Conservation (phyloP, 371 early-diverging fungal genomes). For the Saksenaea vasiformis region DNA sequence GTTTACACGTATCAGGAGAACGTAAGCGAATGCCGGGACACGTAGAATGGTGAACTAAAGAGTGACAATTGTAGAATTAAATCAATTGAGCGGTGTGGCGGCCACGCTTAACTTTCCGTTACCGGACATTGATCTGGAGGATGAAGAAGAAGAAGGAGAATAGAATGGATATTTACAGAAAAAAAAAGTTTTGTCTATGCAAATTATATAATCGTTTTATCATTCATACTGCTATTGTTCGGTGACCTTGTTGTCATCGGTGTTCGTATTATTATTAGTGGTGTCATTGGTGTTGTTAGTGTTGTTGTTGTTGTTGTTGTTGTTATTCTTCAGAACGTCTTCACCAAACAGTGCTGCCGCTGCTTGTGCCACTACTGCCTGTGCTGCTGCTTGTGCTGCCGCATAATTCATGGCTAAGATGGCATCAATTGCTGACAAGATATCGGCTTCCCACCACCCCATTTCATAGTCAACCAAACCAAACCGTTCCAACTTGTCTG, state of each 20-base stretch:
- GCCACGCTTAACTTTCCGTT: slow-evolving; percentile 87
- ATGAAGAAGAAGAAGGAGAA: slow-evolving; percentile 42
- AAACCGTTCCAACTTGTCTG: slow-evolving; percentile 72
- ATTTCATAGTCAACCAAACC: slow-evolving; percentile 87
- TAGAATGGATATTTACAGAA: slow-evolving; percentile 7
- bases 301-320: slow-evolving; percentile 1
- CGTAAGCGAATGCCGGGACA: slow-evolving; percentile 52
- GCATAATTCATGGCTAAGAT: slow-evolving; percentile 54
- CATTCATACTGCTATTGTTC: not conserved
- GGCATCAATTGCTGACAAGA: slow-evolving; percentile 71
- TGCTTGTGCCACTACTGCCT: slow-evolving; percentile 49
- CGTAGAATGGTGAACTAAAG: not conserved
- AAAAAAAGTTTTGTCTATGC: not conserved
- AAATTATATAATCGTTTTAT: not conserved
- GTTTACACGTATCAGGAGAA: slow-evolving; percentile 92
- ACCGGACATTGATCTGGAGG: slow-evolving; percentile 66
- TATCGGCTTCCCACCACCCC: slow-evolving; percentile 85
- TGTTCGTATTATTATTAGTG: not conserved
- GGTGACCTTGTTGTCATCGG: not conserved
- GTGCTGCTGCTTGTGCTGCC: slow-evolving; percentile 51
- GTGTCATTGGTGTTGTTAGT: not conserved
- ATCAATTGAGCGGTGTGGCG: slow-evolving; percentile 93
- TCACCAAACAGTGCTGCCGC: slow-evolving; percentile 49
- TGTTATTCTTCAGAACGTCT: slow-evolving; percentile 23
- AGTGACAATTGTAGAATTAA: slow-evolving; percentile 62